Conservation (phyloP, 2,329 filamentous ascomycete genomes). For the Fusarium burgessii region DNA sequence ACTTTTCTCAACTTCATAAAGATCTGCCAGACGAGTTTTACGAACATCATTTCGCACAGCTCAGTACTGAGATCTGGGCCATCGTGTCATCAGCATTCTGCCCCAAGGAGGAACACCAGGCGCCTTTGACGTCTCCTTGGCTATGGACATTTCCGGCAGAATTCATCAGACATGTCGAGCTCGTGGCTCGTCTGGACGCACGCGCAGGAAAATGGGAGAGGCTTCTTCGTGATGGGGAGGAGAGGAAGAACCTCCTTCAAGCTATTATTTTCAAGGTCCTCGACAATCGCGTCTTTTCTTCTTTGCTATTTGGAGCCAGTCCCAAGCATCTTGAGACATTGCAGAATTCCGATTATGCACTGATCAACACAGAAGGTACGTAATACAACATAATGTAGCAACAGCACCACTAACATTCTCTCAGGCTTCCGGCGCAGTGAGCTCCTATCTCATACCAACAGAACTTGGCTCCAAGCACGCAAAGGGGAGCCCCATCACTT, state of each 20-base stretch:
- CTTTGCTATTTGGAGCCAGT: slow-evolving; percentile 50
- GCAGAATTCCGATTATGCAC: slow-evolving; percentile 38
- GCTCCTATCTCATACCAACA: slow-evolving; percentile 44
- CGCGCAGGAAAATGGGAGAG: slow-evolving; percentile 45
- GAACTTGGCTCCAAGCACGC: slow-evolving; percentile 38
- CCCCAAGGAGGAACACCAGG: not conserved
- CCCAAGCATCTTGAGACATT: slow-evolving; percentile 42
- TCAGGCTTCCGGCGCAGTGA: slow-evolving; percentile 49
- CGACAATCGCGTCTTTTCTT: slow-evolving; percentile 45
- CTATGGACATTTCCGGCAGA: slow-evolving; percentile 30
- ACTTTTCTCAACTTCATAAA: slow-evolving; percentile 23
- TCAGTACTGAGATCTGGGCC: slow-evolving; percentile 42
- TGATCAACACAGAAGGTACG: slow-evolving; percentile 48
- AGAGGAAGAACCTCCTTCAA: slow-evolving; percentile 45
- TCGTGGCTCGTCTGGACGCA: slow-evolving; percentile 47
- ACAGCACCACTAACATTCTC: slow-evolving; percentile 9
- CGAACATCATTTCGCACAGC: slow-evolving; percentile 36
- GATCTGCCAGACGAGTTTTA: slow-evolving; percentile 40
- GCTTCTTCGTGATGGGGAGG: slow-evolving; percentile 39
- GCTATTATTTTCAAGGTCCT: slow-evolving; percentile 49
- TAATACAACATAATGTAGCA: not conserved
- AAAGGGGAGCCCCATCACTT: slow-evolving; percentile 44
- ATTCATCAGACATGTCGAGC: slow-evolving; percentile 44
- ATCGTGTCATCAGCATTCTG: slow-evolving; percentile 41
- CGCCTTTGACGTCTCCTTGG: slow-evolving; percentile 42